Conservation (phyloP, 108 stramenopile genomes). For the Skeletonema menzelii region DNA sequence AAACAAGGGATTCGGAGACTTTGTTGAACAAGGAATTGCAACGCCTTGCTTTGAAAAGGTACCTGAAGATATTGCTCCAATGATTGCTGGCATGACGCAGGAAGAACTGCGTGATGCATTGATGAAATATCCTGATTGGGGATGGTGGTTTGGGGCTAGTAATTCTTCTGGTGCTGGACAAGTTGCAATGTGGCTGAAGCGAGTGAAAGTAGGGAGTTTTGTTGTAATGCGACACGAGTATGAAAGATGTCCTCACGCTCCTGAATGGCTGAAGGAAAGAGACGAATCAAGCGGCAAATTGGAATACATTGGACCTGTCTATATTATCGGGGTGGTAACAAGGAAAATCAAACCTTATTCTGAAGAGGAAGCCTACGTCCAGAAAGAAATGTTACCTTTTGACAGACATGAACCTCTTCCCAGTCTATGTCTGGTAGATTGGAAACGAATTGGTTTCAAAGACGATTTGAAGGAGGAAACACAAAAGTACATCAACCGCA, state of each 20-base stretch:
- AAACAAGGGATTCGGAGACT: neutral
- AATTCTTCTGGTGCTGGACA: neutral
- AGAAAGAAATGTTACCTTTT: neutral
- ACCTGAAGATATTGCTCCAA: neutral
- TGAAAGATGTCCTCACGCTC: neutral
- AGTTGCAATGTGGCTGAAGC: constrained; percentile 18
- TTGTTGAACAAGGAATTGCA: constrained; percentile 3
- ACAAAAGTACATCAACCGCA: constrained; percentile 5
- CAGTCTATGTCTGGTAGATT: constrained; percentile 6
- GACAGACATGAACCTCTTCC: neutral
- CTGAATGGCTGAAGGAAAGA: neutral
- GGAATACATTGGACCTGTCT: constrained; percentile 19
- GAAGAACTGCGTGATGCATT: constrained; percentile 1
- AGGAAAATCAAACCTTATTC: constrained; percentile 15
- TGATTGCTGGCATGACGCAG: constrained; percentile 7
- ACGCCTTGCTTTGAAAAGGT: neutral
- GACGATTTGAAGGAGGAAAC: neutral
- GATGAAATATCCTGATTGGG: neutral
- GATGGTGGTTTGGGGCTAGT: neutral
- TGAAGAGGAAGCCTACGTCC: constrained; percentile 2
- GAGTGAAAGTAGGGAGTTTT: neutral
- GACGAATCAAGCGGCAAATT: neutral
- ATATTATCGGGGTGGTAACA: constrained; percentile 18
- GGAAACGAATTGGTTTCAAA: constrained; percentile 17
- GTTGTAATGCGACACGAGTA: constrained; percentile 17